Base-by-base conservation (phyloP, 306 rosid genomes). In the Canavalia gladiata region DNA sequence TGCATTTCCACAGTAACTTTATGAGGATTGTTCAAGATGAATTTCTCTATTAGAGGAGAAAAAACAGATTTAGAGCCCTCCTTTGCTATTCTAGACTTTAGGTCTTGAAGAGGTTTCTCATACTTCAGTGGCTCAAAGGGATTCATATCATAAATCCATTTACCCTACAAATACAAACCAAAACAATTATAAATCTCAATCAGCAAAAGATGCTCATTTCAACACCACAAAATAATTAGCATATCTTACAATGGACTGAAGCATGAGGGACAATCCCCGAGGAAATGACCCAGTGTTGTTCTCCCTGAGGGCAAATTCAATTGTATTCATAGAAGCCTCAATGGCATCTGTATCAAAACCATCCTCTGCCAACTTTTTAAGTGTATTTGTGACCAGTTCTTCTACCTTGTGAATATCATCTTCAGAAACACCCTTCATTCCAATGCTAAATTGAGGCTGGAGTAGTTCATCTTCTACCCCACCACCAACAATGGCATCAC, bases 301-400 rank as follows among this genome's bases (percentile, higher is more conserved):
- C 88, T 95, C 99, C 85, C 97, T 88, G 34, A 95, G 94, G 81
- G 98, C 93, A 88, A 95, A 95, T 82, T 95, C 99, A 88, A 95
- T 95, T 12, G 99, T 95, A 86, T 95, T 95, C 99, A 93, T 93
- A 81, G 98, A 95, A 82, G 99, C 99, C 90, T 95, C 99, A 72
- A 95, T 91, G 28, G 98, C 94, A 79, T 88, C 93, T 54, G 87
- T 82, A 68, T 95, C 98, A 65, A 95, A 95, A 71, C 99, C 98
- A 82, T 95, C 97, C 75, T 95, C 91, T 3, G 86, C 92, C 84
- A 95, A 82, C 72, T 93, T 95, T 79, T 81, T 64, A 64, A 95
- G 87, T 2, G 98, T 90, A 79, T 42, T 87, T 68, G 85, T 57
- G 70, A 95, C 75, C 81, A 95, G 72, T 71, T 92, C 97, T 85